A percentile compares a stretch with the other conserved stretches of the same genome.
Conservation (phyloP, 768 basidiomycete species). For the Leccinum variicolor region DNA sequence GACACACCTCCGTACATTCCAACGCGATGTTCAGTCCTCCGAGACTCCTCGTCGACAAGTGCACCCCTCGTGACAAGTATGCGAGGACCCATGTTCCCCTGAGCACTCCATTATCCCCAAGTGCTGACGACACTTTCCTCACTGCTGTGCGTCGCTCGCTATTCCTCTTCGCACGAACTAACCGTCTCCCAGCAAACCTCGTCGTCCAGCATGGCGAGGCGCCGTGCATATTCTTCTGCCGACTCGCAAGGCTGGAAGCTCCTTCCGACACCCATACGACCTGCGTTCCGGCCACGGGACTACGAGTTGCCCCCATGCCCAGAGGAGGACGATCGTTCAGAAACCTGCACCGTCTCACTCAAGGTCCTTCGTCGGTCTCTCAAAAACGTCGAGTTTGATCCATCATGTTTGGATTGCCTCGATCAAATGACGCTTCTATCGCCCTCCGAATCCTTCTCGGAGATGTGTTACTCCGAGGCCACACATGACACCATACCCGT, state of each 20-base stretch:
- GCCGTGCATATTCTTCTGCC: slow-evolving; percentile 32
- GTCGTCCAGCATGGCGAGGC: slow-evolving; percentile 16
- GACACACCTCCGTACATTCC: background rate
- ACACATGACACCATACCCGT: slow-evolving; percentile 32
- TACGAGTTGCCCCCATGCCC: slow-evolving; percentile 26
- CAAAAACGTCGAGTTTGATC: slow-evolving; percentile 38
- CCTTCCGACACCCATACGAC: slow-evolving; percentile 32
- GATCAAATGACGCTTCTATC: slow-evolving; percentile 41
- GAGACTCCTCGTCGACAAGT: slow-evolving; percentile 32
- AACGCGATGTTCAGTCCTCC: slow-evolving; percentile 19
- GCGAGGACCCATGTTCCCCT: slow-evolving; percentile 30
- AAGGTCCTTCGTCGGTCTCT: slow-evolving; percentile 34
- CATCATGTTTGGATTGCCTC: slow-evolving; percentile 38
- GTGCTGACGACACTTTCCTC: slow-evolving; percentile 28
- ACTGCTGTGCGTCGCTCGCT: slow-evolving; percentile 13
- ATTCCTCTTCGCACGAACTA: background rate
- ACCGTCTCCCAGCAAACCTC: slow-evolving; percentile 14
- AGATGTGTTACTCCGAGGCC: slow-evolving; percentile 40
- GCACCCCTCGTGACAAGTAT: slow-evolving; percentile 33
- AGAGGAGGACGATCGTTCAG: slow-evolving; percentile 28
- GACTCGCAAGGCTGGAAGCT: slow-evolving; percentile 32
- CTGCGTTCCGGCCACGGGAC: slow-evolving; percentile 34
- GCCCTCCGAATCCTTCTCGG: slow-evolving; percentile 41
- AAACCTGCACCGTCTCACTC: slow-evolving; percentile 27
- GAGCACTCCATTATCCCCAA: slow-evolving; percentile 24